Evolutionary conservation across 2,329 filamentous ascomycete genomes (phyloP), one percentile per base, ranked within the genome.

Genomic region (Plectosphaerella cucumerina): DNA sequence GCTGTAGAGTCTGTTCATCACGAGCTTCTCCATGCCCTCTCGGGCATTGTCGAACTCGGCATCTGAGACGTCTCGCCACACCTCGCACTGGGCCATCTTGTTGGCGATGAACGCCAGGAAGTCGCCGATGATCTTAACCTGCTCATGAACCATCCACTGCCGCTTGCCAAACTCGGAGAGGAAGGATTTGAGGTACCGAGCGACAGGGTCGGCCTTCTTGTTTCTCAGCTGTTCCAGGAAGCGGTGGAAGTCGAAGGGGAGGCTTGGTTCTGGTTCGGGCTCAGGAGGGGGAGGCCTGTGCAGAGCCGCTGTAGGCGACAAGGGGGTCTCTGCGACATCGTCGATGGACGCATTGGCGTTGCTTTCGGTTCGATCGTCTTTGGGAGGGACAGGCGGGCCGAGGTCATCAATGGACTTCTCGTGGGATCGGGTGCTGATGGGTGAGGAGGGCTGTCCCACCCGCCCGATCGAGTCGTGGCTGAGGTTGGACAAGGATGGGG

Each of bases 71-170:
- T 94, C 90, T 51, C 89, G 84, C 94, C 94, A 99, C 3, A 99
- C 90, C 55, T 99, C 94, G 64, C 94, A 99, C 57, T 90, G 82
- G 14, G 87, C 90, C 95, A 99, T 99, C 74, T 97, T 97, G 71
- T 96, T 96, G 49, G 89, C 89, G 57, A 99, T 99, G 63, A 99
- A 99, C 43, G 91, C 85, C 45, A 99, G 75, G 60, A 99, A 99
- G 66, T 99, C 95, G 58, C 90, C 85, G 54, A 99, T 96, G 56
- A 99, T 97, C 72, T 99, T 99, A 65, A 97, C 94, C 68, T 99
- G 94, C 71, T 99, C 94, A 66, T 99, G 94, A 6, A 97, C 94
- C 89, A 96, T 96, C 94, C 94, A 99, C 69, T 97, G 94, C 59
- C 92, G 90, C 74, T 97, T 99, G 34, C 85, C 90, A 70, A 99